Percentiles rank a stretch among this genome's conserved stretches.
Conservation (phyloP, 768 basidiomycete species). For the Rhizopogon vinicolor region DNA sequence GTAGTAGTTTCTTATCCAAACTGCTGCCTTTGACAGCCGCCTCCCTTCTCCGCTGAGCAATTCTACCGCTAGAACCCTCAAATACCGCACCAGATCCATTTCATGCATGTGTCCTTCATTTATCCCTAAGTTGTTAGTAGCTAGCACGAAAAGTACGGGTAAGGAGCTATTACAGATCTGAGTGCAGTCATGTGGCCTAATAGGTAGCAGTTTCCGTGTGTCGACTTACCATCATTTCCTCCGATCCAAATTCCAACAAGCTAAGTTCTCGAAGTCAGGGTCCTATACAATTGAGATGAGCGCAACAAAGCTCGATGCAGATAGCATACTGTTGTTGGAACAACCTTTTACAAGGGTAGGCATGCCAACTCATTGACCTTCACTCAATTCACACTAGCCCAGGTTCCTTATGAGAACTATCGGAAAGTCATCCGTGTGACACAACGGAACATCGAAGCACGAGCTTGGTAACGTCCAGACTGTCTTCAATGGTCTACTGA, state of each 20-base stretch:
- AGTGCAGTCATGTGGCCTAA: constrained; percentile 18
- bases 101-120: too few relatives aligned
- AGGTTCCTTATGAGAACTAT: constrained; percentile 91
- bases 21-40: not conserved
- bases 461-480: constrained; percentile 62
- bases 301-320: constrained; percentile 54
- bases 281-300: constrained; percentile 21
- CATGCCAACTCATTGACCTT: constrained; percentile 7
- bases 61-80: not conserved
- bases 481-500: constrained; percentile 54
- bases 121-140: too few relatives aligned
- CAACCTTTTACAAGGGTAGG: constrained; percentile 76
- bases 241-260: not conserved
- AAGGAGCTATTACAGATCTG: too few relatives aligned
- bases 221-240: not conserved
- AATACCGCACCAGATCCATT: too few relatives aligned
- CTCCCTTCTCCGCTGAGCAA: not conserved
- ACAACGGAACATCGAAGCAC: constrained; percentile 75
- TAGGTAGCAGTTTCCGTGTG: not conserved
- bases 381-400: constrained; percentile 7
- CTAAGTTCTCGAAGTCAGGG: not conserved
- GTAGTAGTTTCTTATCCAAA: too few relatives aligned
- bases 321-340: constrained; percentile 77
- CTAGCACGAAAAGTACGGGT: too few relatives aligned
- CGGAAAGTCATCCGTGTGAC: constrained; percentile 85